phyloP scores from a whole-genome alignment of 805 yeast genomes.

The Candida insectorum region DNA sequence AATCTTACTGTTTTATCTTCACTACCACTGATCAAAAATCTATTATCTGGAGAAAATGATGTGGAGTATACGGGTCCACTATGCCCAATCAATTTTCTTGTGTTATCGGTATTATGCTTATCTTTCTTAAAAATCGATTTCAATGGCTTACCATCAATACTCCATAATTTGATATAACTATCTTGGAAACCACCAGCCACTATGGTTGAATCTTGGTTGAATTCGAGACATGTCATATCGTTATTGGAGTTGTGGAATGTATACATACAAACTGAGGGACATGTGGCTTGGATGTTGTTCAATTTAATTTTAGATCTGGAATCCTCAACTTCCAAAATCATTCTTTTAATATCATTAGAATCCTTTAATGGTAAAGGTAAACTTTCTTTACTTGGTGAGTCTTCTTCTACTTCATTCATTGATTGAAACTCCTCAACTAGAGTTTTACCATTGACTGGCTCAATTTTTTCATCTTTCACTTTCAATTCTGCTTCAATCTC shows the following conservation, averaged over 20 bases:
- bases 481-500: slow-evolving; percentile 84
- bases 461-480: slow-evolving; percentile 52
- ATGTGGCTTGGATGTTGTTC: slow-evolving; percentile 62
- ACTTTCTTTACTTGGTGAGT: slow-evolving; percentile 69
- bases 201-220: slow-evolving; percentile 81
- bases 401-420: slow-evolving; percentile 50
- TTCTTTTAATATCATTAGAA: slow-evolving; percentile 73
- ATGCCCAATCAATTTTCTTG: slow-evolving; percentile 79
- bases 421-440: slow-evolving; percentile 38
- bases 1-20: slow-evolving; percentile 90
- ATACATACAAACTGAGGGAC: slow-evolving; percentile 97
- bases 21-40: slow-evolving; percentile 73
- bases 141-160: slow-evolving; percentile 85
- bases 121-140: slow-evolving; percentile 58
- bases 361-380: slow-evolving; percentile 87
- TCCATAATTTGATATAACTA: slow-evolving; percentile 87
- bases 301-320: slow-evolving; percentile 70
- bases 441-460: slow-evolving; percentile 32
- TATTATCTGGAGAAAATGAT: slow-evolving; percentile 87
- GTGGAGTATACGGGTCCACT: slow-evolving; percentile 91
- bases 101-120: slow-evolving; percentile 42
- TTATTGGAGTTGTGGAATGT: slow-evolving; percentile 94
- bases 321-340: slow-evolving; percentile 76
- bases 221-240: slow-evolving; percentile 80
- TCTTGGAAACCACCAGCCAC: slow-evolving; percentile 96